These are phyloP conservation scores for Tulasnella sp. DNA, from an alignment of 768 basidiomycete species.

Conservation along the genomic window DNA sequence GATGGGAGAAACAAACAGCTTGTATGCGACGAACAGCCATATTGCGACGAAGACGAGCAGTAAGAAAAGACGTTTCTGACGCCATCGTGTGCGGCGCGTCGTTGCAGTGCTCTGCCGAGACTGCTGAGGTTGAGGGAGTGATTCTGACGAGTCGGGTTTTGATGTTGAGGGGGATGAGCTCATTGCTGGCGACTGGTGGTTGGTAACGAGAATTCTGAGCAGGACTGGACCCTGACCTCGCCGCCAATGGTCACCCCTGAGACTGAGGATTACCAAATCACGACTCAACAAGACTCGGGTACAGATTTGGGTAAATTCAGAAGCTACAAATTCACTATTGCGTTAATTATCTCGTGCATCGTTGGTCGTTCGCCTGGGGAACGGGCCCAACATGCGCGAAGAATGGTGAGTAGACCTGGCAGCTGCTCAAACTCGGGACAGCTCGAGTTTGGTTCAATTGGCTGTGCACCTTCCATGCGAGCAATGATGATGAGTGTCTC, in stretches of 20 bases:
- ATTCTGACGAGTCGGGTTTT: background rate
- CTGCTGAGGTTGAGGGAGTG: background rate
- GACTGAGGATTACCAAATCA: background rate
- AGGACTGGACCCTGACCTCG: background rate
- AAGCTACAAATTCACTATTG: no score
- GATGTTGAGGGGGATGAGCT: background rate
- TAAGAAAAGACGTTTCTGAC: slow-evolving; percentile 34
- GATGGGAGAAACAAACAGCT: slow-evolving; percentile 23
- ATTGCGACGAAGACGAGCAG: slow-evolving; percentile 32
- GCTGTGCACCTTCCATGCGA: background rate
- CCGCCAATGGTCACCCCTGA: background rate
- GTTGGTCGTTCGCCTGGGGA: no score
- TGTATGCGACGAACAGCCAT: slow-evolving; percentile 34
- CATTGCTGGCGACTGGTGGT: background rate
- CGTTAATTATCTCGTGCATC: no score
- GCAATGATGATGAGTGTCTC: background rate
- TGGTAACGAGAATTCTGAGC: background rate
- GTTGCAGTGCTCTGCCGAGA: background rate
- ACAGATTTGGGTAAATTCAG: background rate
- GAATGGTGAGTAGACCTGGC: background rate
- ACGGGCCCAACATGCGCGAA: background rate
- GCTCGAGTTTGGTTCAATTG: no score
- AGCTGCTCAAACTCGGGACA: background rate
- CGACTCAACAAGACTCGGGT: background rate
- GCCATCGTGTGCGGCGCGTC: background rate